A percentile compares a stretch with the other conserved stretches of the same genome.
phyloP scores from a whole-genome alignment of 139 green algal genomes.

The Monoraphidium neglectum region DNA sequence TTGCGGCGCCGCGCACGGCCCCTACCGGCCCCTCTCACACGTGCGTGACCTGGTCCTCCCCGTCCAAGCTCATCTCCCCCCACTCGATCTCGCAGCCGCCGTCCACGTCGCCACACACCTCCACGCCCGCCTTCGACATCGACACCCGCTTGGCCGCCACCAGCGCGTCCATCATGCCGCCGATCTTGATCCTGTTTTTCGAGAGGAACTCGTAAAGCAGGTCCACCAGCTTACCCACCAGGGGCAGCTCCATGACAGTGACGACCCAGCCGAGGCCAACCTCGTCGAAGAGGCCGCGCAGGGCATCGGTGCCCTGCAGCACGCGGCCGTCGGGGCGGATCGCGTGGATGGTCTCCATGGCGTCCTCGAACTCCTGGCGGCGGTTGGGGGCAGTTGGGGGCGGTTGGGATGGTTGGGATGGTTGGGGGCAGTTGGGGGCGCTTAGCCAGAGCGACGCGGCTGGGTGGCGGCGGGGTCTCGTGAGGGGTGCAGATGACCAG shows the following conservation, averaged over 20 bases:
- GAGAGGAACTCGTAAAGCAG: not conserved
- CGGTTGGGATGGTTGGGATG: no score
- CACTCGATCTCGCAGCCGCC: conserved; percentile 45
- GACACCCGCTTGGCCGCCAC: conserved; percentile 64
- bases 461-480: no score
- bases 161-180: conserved; percentile 70
- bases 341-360: conserved; percentile 79
- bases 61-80: not conserved
- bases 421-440: no score
- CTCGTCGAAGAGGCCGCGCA: conserved; percentile 60
- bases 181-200: conserved; percentile 16
- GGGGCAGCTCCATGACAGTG: conserved; percentile 57
- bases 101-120: conserved; percentile 55
- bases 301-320: conserved; percentile 59
- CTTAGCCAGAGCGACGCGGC: no score
- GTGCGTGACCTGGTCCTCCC: not conserved
- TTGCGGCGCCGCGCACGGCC: no score
- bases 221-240: conserved; percentile 46
- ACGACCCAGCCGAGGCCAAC: conserved; percentile 77
- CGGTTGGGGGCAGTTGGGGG: no score
- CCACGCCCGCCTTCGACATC: conserved; percentile 49
- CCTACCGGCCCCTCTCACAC: no score
- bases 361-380: conserved; percentile 55
- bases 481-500: no score
- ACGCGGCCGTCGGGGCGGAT: conserved; percentile 63